phyloP scores from a whole-genome alignment of 495 filamentous ascomycete genomes.

The Lichenothelia convexa region DNA sequence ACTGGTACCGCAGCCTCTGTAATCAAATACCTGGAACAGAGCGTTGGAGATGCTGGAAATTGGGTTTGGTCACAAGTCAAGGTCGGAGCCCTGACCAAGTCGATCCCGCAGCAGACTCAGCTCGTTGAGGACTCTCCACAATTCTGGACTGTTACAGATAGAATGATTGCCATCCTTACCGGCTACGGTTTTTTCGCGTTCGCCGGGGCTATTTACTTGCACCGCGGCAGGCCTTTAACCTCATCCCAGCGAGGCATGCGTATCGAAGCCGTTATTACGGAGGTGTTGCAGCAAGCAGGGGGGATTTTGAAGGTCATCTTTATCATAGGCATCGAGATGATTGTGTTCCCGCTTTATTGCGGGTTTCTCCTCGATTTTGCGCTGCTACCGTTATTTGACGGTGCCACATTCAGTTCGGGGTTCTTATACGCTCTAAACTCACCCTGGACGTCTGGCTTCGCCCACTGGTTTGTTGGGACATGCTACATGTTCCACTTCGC shows the following conservation, averaged over 20 bases:
- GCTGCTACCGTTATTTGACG: conserved; percentile 70
- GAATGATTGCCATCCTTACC: conserved; percentile 57
- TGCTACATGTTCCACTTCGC: conserved; percentile 99
- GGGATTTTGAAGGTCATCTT: conserved; percentile 95
- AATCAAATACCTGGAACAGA: no score
- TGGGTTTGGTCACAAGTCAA: not conserved
- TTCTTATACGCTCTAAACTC: conserved; percentile 54
- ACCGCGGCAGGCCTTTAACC: conserved; percentile 44
- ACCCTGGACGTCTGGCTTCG: conserved; percentile 76
- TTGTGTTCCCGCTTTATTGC: conserved; percentile 90
- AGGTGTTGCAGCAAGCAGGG: conserved; percentile 75
- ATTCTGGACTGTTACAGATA: conserved; percentile 59
- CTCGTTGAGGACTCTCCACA: conserved; percentile 40
- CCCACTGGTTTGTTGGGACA: conserved; percentile 97
- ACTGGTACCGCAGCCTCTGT: no score
- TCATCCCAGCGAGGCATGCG: conserved; percentile 45
- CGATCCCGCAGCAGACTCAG: not conserved
- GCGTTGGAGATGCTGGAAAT: not conserved
- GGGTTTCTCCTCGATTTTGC: conserved; percentile 80
- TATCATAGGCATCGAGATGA: conserved; percentile 98
- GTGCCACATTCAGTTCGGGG: conserved; percentile 55
- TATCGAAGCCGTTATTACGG: conserved; percentile 62
- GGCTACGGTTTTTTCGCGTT: conserved; percentile 64
- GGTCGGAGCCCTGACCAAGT: not conserved
- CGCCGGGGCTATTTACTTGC: conserved; percentile 60